phyloP scores from a whole-genome alignment of 805 yeast genomes.

The Jamesozyma jinghongensis region DNA sequence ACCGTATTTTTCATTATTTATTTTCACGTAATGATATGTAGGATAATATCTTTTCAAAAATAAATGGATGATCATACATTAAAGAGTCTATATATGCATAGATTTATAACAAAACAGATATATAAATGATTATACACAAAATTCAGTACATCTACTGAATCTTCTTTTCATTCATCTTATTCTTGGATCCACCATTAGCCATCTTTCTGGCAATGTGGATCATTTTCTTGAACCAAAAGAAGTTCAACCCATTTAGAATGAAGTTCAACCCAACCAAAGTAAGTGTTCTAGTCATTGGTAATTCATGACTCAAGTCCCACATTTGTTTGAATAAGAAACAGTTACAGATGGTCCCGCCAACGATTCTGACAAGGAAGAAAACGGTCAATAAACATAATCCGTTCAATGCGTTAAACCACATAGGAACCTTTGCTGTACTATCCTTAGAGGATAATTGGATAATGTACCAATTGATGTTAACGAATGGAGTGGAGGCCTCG shows the following conservation, averaged over 20 bases:
- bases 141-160: too few species aligned
- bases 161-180: background rate
- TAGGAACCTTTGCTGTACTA: conserved; percentile 34
- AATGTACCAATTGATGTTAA: conserved; percentile 87
- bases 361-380: conserved; percentile 69
- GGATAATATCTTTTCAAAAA: too few species aligned
- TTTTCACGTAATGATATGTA: too few species aligned
- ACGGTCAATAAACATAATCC: conserved; percentile 60
- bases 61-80: too few species aligned
- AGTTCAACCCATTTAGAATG: conserved; percentile 57
- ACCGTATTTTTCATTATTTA: too few species aligned
- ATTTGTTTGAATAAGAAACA: conserved; percentile 40
- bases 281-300: conserved; percentile 41
- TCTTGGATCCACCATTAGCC: conserved; percentile 7
- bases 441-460: conserved; percentile 60
- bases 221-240: conserved; percentile 89
- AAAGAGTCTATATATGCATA: too few species aligned
- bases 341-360: conserved; percentile 83
- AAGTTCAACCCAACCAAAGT: conserved; percentile 48
- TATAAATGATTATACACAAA: too few species aligned
- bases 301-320: conserved; percentile 34
- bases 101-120: too few species aligned
- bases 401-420: conserved; percentile 47
- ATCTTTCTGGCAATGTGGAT: conserved; percentile 57
- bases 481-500: conserved; percentile 91